Percentiles rank a stretch among this genome's conserved stretches.
Conservation (phyloP, 2,329 filamentous ascomycete species). For the Neofusicoccum ribis region DNA sequence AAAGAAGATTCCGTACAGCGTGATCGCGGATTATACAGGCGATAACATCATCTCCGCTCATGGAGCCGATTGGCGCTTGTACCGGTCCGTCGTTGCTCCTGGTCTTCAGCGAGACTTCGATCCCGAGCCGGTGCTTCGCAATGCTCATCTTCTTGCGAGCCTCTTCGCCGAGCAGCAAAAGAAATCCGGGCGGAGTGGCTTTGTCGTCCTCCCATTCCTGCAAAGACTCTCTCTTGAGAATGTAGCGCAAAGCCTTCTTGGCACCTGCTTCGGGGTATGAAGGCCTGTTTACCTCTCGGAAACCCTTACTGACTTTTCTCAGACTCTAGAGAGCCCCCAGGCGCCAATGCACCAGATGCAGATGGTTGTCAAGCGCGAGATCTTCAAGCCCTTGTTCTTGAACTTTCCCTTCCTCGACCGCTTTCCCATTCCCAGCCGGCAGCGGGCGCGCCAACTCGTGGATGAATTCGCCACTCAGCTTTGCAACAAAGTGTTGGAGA, state of each 20-base stretch:
- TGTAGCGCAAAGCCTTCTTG: constrained; percentile 35
- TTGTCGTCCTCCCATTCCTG: constrained; percentile 34
- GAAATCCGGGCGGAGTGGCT: constrained; percentile 22
- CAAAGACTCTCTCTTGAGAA: constrained; percentile 43
- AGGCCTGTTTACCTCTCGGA: neutral
- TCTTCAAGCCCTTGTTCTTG: constrained; percentile 15
- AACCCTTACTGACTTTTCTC: neutral
- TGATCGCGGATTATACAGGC: constrained; percentile 33
- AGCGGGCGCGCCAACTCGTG: constrained; percentile 20
- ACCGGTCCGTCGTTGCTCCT: constrained; percentile 32
- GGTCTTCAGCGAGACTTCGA: constrained; percentile 30
- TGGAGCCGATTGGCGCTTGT: constrained; percentile 35
- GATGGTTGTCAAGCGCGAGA: neutral
- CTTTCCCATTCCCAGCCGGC: constrained; percentile 22
- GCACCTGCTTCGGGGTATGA: constrained; percentile 11
- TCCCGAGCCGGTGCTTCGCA: constrained; percentile 26
- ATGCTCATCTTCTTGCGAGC: constrained; percentile 27
- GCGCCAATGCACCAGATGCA: constrained; percentile 11
- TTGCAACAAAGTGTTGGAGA: constrained; percentile 15
- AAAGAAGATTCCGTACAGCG: constrained; percentile 34
- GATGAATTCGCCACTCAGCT: constrained; percentile 22
- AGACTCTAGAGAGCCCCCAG: constrained; percentile 4
- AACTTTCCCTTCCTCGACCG: constrained; percentile 16
- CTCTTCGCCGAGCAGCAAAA: constrained; percentile 34
- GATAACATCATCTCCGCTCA: constrained; percentile 38